Base-by-base conservation (phyloP, 306 rosid genomes). In the Psophocarpus tetragonolobus region DNA sequence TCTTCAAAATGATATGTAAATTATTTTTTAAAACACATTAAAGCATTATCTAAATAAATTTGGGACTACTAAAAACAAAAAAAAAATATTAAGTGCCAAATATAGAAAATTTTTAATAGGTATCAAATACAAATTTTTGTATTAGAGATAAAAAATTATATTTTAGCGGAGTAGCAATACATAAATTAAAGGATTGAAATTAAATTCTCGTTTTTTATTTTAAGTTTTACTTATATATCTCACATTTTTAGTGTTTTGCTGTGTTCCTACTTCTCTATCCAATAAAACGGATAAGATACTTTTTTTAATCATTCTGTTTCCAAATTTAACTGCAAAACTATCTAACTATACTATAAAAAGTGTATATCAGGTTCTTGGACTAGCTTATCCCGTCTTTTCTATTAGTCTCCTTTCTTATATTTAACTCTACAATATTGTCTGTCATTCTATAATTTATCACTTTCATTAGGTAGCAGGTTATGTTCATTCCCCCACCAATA, bases 391-490 rank as follows among this genome's bases (percentile, higher is more conserved):
- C 24, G 17, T 69, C 42, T 65, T 38, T 73, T 33, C 60, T 7
- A 11, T 77, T 50, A 67, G 27, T 72, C 29, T 26, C 69, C 65
- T 83, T 86, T 47, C 89, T 79, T 90, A 60, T 53, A 81, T 68
- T 81, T 42, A 62, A 88, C 87, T 84, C 87, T 73, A 71, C 66
- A 78, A 69, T 24, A 1, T 36, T 3, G 50, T 68, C 30, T 35
- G 60, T 15, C 66, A 48, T 76, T 86, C 81, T 66, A 71, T 50
- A 29, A 39, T 53, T 69, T 60, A 71, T 77, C 41, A 33, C 63
- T 53, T 73, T 56, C 56, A 30, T 74, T 88, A 71, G 91, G 88
- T 76, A 50, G 24, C 1, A 44, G 4, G 85, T 74, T 80, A 75
- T 75, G 69, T 71, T 88, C 90, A 33, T 56, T 58, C 77, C 64